phyloP scores from a whole-genome alignment of 2,329 filamentous ascomycete genomes.

The Shiraia sp. region DNA sequence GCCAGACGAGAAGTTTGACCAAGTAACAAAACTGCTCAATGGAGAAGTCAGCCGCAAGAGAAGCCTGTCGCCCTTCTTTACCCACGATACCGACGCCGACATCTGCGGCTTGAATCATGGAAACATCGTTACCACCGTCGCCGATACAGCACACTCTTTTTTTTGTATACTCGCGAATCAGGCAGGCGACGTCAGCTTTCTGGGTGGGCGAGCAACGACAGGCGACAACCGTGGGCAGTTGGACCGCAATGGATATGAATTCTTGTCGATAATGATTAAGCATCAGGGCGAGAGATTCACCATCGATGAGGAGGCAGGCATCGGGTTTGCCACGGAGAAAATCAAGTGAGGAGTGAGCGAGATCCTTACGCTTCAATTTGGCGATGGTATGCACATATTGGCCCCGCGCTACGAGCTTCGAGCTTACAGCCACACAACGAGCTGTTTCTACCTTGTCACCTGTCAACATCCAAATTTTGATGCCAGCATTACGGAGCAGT shows the following conservation, averaged over 20 bases:
- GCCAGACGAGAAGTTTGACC: constrained; percentile 97
- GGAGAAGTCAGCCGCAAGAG: constrained; percentile 92
- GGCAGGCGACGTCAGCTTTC: constrained; percentile 88
- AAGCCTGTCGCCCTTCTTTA: constrained; percentile 95
- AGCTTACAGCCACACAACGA: constrained; percentile 91
- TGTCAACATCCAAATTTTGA: constrained; percentile 99
- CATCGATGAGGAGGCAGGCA: constrained; percentile 91
- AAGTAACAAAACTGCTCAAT: constrained; percentile 95
- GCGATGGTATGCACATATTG: constrained; percentile 95
- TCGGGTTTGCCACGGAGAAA: constrained; percentile 82
- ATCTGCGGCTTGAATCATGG: constrained; percentile 98
- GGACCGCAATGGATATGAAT: constrained; percentile 87
- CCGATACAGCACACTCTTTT: constrained; percentile 98
- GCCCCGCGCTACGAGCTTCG: constrained; percentile 88
- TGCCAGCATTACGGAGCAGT: constrained; percentile 91
- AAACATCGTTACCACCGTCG: constrained; percentile 97
- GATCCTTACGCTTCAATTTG: constrained; percentile 80
- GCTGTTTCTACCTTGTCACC: constrained; percentile 98
- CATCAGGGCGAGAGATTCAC: constrained; percentile 83
- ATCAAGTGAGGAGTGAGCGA: constrained; percentile 85
- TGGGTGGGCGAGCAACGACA: constrained; percentile 97
- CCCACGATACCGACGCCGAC: constrained; percentile 97
- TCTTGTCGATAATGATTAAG: constrained; percentile 79
- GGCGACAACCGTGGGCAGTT: constrained; percentile 87
- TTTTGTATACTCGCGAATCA: constrained; percentile 89